Base-by-base conservation (phyloP, 352 stramenopile genomes). In the Phytophthora multivora region DNA sequence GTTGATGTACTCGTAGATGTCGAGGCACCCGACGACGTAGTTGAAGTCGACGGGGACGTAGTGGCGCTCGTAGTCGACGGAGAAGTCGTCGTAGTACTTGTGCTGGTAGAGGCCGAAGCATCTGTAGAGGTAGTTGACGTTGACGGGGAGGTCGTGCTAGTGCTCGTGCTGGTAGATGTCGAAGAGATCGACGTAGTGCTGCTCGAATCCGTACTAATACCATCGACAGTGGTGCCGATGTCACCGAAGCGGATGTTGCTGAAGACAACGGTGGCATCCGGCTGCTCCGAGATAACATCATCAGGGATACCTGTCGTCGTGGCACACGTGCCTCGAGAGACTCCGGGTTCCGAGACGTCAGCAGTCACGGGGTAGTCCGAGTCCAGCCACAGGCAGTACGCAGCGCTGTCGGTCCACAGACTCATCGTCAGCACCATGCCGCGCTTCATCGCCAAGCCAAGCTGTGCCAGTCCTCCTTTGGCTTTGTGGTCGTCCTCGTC, bases 371-470 rank as follows among this genome's bases (percentile, higher is more conserved):
- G 80, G 52, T 86, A 88, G 50, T 55, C 63, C 42, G 66, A 80
- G 70, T 91, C 80, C 9, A 91, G 71, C 83, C 83, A 91, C 42
- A 87, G 53, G 28, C 68, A 82, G 10, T 90, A 39, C 9, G 74
- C 76, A 3, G 58, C 73, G 53, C 79, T 51, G 61, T 91, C 83
- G 0, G 72, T 73, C 83, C 83, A 91, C 25, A 89, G 53, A 51
- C 80, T 90, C 60, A 91, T 86, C 10, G 79, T 75, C 33, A 90
- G 59, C 30, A 89, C 78, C 59, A 91, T 68, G 18, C 80, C 82
- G 16, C 66, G 65, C 39, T 71, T 60, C 49, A 91, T 71, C 12
- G 75, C 67, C 1, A 73, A 51, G 3, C 80, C 76, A 42, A 90
- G 71, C 19, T 75, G 52, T 28, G 42, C 56, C 5, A 91, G 55